Evolutionary conservation across 1,139 yeast species (phyloP).

Genomic region (Candida sp.): DNA sequence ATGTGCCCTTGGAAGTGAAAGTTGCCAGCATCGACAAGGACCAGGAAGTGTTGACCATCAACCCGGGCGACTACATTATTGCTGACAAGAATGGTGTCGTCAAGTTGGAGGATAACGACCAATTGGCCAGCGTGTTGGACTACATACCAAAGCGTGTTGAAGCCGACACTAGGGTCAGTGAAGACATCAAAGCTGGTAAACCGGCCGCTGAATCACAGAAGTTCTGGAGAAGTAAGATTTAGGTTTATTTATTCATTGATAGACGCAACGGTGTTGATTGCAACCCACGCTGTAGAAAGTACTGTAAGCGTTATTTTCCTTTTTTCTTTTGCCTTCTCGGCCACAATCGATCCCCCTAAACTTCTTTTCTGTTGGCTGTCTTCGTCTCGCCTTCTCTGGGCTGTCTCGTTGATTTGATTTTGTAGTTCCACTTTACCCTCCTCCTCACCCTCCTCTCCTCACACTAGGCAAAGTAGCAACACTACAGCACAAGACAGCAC

Average conservation of each 20-base stretch:
- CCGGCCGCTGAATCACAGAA: conserved; percentile 73
- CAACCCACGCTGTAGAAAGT: too few relatives aligned
- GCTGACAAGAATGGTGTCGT: conserved; percentile 87
- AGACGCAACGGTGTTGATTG: too few relatives aligned
- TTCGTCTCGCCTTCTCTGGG: neutral
- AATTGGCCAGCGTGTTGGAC: conserved; percentile 41
- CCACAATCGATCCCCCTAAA: neutral
- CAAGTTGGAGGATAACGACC: conserved; percentile 45
- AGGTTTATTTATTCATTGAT: neutral
- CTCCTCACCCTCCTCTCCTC: neutral
- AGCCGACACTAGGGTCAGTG: conserved; percentile 78
- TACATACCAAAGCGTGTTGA: conserved; percentile 70
- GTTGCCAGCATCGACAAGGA: conserved; percentile 27
- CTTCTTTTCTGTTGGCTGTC: neutral
- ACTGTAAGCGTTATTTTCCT: neutral
- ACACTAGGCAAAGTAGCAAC: neutral
- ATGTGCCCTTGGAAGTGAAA: conserved; percentile 64
- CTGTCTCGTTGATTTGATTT: neutral
- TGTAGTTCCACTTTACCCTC: neutral
- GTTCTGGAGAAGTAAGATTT: conserved; percentile 40
- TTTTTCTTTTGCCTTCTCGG: neutral
- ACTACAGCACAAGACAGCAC: too few relatives aligned
- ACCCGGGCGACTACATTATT: conserved; percentile 72
- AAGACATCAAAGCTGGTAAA: conserved; percentile 69
- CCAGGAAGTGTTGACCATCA: conserved; percentile 39